These are phyloP conservation scores for Myxozyma lipomycoides DNA, from an alignment of 805 yeast species.

Conservation along the genomic window DNA sequence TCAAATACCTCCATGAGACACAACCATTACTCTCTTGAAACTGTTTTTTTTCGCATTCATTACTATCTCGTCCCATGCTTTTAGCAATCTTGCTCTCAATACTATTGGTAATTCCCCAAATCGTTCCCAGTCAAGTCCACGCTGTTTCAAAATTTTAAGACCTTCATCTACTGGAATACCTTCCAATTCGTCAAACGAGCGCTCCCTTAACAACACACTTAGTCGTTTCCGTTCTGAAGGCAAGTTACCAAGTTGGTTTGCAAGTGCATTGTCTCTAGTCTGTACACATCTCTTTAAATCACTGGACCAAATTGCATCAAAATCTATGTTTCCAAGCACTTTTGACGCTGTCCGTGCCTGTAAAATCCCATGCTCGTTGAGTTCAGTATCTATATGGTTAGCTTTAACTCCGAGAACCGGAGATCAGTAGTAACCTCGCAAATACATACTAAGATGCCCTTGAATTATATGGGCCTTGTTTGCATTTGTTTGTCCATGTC, in stretches of 20 bases:
- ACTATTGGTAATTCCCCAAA: constrained; percentile 14
- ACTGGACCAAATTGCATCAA: constrained; percentile 21
- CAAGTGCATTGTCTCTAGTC: constrained; percentile 19
- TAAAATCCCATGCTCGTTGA: constrained; percentile 14
- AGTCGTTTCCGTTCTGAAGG: constrained; percentile 8
- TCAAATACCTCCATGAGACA: constrained; percentile 22
- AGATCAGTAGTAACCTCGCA: no score
- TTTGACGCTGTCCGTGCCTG: constrained; percentile 15
- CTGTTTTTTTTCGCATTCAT: constrained; percentile 10
- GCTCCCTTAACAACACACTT: constrained; percentile 15
- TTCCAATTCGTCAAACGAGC: constrained; percentile 17
- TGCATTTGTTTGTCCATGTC: constrained; percentile 23
- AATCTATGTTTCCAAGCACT: constrained; percentile 5
- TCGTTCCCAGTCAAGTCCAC: constrained; percentile 9
- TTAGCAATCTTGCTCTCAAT: constrained; percentile 5
- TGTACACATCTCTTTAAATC: constrained; percentile 20
- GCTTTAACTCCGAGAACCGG: background rate
- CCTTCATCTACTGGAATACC: constrained; percentile 9
- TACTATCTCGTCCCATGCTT: constrained; percentile 18
- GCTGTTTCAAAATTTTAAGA: constrained; percentile 4
- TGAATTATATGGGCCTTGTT: constrained; percentile 21
- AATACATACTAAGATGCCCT: constrained; percentile 16
- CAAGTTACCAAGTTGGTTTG: background rate
- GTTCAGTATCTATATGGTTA: constrained; percentile 9
- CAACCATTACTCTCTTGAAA: constrained; percentile 12